These are phyloP conservation scores for Beta lomatogona DNA, from an alignment of 179 eudicot species.

Conservation along the genomic window DNA sequence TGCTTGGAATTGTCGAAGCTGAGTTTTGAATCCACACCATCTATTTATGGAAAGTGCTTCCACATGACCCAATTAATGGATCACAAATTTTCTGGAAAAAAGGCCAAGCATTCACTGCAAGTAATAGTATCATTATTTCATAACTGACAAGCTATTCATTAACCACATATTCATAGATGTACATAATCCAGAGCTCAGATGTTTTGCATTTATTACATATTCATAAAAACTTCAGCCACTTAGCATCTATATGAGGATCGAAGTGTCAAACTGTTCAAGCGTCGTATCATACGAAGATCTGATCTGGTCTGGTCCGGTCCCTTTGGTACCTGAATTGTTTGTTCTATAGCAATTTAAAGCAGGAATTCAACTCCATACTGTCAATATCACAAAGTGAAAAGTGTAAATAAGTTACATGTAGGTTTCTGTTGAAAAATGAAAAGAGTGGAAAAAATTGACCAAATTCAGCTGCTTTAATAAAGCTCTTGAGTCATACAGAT, in stretches of 20 bases:
- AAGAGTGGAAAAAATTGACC: conserved; percentile 11
- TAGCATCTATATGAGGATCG: background rate
- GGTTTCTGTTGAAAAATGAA: background rate
- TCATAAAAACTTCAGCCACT: background rate
- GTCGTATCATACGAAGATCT: background rate
- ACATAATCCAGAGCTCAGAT: background rate
- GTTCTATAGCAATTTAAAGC: background rate
- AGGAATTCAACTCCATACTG: conserved; percentile 1
- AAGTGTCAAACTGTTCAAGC: background rate
- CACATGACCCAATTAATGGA: background rate
- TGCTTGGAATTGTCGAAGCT: background rate
- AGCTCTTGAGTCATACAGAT: conserved; percentile 10
- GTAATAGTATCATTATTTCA: background rate
- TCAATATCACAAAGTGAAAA: background rate
- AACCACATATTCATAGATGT: background rate
- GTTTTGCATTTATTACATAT: background rate
- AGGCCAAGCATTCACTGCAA: background rate
- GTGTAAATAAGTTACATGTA: background rate
- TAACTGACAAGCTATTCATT: background rate
- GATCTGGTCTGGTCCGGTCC: background rate
- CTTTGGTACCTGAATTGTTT: background rate
- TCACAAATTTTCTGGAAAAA: background rate
- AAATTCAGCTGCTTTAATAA: conserved; percentile 24
- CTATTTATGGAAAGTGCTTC: background rate
- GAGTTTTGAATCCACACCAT: no score